phyloP scores from a whole-genome alignment of 2,329 filamentous ascomycete genomes.

The Neofusicoccum sp. region DNA sequence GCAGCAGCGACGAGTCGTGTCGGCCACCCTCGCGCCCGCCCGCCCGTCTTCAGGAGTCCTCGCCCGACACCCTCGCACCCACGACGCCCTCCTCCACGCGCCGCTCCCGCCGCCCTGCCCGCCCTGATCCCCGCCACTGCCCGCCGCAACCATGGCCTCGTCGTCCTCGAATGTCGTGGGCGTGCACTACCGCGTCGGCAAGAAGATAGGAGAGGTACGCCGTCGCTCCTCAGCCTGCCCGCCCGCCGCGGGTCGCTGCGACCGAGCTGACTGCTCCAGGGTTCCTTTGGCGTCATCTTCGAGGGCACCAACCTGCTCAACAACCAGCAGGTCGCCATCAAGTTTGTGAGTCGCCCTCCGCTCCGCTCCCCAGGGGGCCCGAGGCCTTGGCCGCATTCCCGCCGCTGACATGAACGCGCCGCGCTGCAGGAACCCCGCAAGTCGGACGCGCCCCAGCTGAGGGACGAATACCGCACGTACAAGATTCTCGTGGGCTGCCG shows the following conservation, averaged over 20 bases:
- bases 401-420: background rate
- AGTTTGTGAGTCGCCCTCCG: constrained; percentile 70
- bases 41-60: constrained; percentile 14
- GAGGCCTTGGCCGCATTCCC: background rate
- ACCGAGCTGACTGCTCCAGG: constrained; percentile 40
- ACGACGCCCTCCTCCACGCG: background rate
- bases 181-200: constrained; percentile 97
- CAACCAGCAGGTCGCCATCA: constrained; percentile 99
- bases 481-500: constrained; percentile 99
- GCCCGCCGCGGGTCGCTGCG: background rate
- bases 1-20: constrained; percentile 13
- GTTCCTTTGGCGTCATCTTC: constrained; percentile 97
- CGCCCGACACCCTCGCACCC: constrained; percentile 8
- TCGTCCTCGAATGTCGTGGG: constrained; percentile 96
- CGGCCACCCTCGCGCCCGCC: constrained; percentile 7
- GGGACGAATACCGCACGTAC: constrained; percentile 98
- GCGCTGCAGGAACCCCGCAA: constrained; percentile 84
- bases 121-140: constrained; percentile 3
- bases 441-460: constrained; percentile 94
- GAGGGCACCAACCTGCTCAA: constrained; percentile 98
- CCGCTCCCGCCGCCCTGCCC: background rate
- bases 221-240: background rate
- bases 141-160: constrained; percentile 63
- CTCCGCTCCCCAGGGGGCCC: constrained; percentile 8
- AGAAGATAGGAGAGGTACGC: constrained; percentile 84